Base-by-base conservation (phyloP, 345 rosid genomes). In the Ceriops decandra region DNA sequence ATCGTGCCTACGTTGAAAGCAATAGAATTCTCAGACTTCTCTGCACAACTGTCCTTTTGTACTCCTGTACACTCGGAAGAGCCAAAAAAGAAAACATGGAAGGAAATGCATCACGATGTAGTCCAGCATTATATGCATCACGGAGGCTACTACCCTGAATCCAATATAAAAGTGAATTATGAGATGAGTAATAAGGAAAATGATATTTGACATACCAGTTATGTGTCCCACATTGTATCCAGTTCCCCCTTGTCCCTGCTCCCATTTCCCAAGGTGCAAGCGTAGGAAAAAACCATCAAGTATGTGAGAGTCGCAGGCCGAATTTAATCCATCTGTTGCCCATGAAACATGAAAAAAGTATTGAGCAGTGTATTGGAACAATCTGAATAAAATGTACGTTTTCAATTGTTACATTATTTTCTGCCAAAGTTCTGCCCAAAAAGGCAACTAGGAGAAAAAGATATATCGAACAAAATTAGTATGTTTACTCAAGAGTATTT, bases 231-330 rank as follows among this genome's bases (percentile, higher is more conserved):
- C 95, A 53, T 79, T 59, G 72, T 91, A 95, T 46, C 91, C 88
- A 2, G 95, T 86, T 80, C 88, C 89, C 21, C 90, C 87, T 20
- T 82, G 70, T 62, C 86, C 95, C 66, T 82, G 87, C 65, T 84
- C 83, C 96, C 95, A 82, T 76, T 88, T 89, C 59, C 93, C 90
- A 5, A 95, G 81, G 64, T 96, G 84, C 83, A 91, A 75, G 35
- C 97, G 93, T 79, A 95, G 75, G 70, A 83, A 91, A 69, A 82
- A 84, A 13, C 99, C 99, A 76, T 88, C 75, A 17, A 91, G 96
- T n/a, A 65, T 73, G 81, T 16, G 80, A 68, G 27, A 75, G 73
- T 51, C 95, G 75, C 74, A 76, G 70, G 28, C 49, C 72, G 22
- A 83, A 82, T 60, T 82, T 82, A 76, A 81, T 82, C 88, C 90